Evolutionary conservation across 345 rosid genomes (phyloP), one percentile per base, ranked within the genome.

Genomic region (Luvunga scandens): DNA sequence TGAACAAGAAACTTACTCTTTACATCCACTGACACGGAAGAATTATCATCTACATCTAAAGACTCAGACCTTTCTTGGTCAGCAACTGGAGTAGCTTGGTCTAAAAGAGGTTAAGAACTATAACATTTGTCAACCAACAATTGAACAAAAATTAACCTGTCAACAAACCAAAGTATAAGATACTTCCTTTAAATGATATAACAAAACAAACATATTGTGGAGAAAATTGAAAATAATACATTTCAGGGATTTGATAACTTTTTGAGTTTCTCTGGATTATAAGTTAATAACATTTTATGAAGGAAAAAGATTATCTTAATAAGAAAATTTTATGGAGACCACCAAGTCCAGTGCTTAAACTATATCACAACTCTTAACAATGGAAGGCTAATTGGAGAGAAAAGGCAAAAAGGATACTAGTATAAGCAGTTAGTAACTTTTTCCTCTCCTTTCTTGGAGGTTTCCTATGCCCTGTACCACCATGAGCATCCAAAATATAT

Each of bases 371-470:
- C 59, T 63, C 53, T 75, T 63, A 10, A 19, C 66, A 50, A 19
- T 4, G 16, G 38, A 45, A 48, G 21, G 30, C 6, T 30, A 10
- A 31, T 30, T 31, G 21, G 18, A 59, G 13, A 1, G 67, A 19
- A 31, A 56, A 56, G 56, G 39, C 71, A 28, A 22, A 59, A 66
- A 83, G 89, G 90, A 89, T 91, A 89, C 91, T 85, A 66, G 81
- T 68, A 79, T 62, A 72, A 76, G 87, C 76, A 73, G 82, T 77
- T 55, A 83, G 61, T 50, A 77, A 76, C 84, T 85, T 89, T 81
- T 82, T 89, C 87, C 83, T 89, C 82, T 87, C 90, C 86, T 87
- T 90, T 80, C 86, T 85, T 39, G 85, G 89, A 77, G 89, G 91
- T 77, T 86, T 89, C 81, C 85, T 83, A 63, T 60, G 81, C 73